Conservation (phyloP, 352 stramenopile species). For the Pythium vanterpoolii region DNA sequence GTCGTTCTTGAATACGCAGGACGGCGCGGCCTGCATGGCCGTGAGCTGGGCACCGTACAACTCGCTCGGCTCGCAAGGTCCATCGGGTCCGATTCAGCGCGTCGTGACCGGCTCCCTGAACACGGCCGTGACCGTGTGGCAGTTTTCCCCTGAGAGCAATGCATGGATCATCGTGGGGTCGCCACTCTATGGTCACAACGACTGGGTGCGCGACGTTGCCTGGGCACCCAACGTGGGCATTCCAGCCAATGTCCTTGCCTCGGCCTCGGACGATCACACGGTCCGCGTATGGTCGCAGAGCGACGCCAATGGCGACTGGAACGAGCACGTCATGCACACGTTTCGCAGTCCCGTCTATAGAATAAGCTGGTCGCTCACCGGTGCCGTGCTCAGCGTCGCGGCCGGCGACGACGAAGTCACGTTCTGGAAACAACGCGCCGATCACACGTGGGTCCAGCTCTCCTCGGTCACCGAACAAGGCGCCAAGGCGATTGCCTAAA, state of each 20-base stretch:
- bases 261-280: constrained; percentile 78
- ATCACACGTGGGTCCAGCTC: constrained; percentile 64
- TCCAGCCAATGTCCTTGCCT: constrained; percentile 76
- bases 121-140: constrained; percentile 58
- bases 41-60: constrained; percentile 89
- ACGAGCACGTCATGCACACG: constrained; percentile 54
- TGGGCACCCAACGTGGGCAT: constrained; percentile 85
- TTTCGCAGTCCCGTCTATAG: constrained; percentile 75
- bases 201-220: constrained; percentile 83
- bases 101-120: constrained; percentile 75
- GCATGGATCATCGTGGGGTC: constrained; percentile 41
- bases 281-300: constrained; percentile 80
- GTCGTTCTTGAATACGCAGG: constrained; percentile 71
- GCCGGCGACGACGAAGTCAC: constrained; percentile 70
- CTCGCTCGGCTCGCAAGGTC: constrained; percentile 70
- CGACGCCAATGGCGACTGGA: constrained; percentile 60
- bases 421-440: constrained; percentile 74
- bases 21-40: constrained; percentile 66
- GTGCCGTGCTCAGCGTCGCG: constrained; percentile 58
- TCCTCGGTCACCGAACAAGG: constrained; percentile 73
- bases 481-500: constrained; percentile 29
- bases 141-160: constrained; percentile 37
- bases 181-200: constrained; percentile 58
- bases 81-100: constrained; percentile 61
- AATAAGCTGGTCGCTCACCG: constrained; percentile 82